Conservation (phyloP, 371 early-diverging fungal genomes). For the Quaeritorhiza haematococci region DNA sequence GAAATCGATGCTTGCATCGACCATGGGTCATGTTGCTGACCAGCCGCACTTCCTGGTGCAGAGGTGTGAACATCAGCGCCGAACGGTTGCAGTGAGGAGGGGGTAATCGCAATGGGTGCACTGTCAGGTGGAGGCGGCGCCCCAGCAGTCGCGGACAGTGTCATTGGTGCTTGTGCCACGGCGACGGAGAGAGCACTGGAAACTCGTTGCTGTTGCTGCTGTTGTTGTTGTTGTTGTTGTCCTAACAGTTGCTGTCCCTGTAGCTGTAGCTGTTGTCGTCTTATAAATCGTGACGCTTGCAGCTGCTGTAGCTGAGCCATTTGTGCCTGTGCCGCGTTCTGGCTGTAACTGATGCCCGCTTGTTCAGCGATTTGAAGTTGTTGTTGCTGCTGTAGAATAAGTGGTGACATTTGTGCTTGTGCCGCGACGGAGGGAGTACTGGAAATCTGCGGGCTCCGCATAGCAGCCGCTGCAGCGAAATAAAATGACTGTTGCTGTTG, state of each 20-base stretch:
- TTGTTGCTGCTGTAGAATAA: not conserved
- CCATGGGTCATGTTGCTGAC: not conserved
- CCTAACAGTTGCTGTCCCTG: not conserved
- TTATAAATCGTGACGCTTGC: not conserved
- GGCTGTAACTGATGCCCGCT: too few species aligned
- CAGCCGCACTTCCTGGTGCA: not conserved
- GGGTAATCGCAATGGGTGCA: too few species aligned
- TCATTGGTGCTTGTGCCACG: too few species aligned
- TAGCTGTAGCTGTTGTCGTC: not conserved
- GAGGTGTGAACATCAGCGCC: constrained; percentile 3
- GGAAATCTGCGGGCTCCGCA: too few species aligned
- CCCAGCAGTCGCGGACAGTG: too few species aligned
- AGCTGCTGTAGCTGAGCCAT: constrained; percentile 5
- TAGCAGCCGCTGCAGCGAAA: too few species aligned
- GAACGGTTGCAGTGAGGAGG: not conserved
- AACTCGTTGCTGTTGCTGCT: too few species aligned
- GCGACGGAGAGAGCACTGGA: too few species aligned
- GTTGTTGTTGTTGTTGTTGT: not conserved
- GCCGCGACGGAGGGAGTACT: constrained; percentile 6
- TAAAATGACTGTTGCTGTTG: too few species aligned
- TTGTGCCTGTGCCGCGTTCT: too few species aligned
- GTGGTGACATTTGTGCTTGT: not conserved
- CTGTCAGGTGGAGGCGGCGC: too few species aligned
- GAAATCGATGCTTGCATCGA: not conserved
- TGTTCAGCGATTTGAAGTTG: too few species aligned